Evolutionary conservation across 306 rosid species (phyloP).

Genomic region (Cucumis cinereus): DNA sequence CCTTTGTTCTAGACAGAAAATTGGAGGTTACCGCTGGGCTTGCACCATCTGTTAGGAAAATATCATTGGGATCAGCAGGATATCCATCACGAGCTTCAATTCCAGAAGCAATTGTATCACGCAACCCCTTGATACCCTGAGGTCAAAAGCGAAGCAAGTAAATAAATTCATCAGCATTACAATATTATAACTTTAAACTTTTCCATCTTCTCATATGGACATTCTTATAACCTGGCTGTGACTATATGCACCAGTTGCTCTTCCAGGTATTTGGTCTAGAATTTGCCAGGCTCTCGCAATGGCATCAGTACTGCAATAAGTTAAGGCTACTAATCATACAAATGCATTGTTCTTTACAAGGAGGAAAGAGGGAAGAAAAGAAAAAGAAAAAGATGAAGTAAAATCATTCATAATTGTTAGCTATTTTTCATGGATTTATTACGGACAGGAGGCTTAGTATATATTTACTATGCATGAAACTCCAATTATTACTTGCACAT

Average conservation of each 20-base stretch:
- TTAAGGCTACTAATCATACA: background rate
- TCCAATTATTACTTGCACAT: background rate
- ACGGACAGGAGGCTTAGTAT: background rate
- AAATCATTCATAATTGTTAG: background rate
- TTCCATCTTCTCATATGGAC: background rate
- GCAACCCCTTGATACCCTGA: conserved; percentile 79
- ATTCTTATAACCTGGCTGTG: conserved; percentile 64
- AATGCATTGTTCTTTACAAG: background rate
- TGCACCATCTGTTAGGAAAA: conserved; percentile 93
- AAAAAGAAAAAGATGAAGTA: background rate
- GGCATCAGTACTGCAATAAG: conserved; percentile 50
- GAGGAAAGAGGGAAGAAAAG: background rate
- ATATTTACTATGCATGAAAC: background rate
- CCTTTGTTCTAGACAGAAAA: background rate
- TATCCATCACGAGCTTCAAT: conserved; percentile 74
- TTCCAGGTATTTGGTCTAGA: conserved; percentile 81
- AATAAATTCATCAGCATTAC: background rate
- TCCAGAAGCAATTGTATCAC: conserved; percentile 80
- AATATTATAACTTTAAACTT: background rate
- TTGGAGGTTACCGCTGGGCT: conserved; percentile 59
- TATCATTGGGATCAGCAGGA: conserved; percentile 60
- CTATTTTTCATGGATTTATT: background rate
- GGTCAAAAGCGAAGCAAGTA: conserved; percentile 11
- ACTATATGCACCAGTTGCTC: conserved; percentile 92
- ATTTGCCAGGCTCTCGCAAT: conserved; percentile 67